These are phyloP conservation scores for Saraca asoca DNA, from an alignment of 331 rosid genomes.

Conservation along the genomic window DNA sequence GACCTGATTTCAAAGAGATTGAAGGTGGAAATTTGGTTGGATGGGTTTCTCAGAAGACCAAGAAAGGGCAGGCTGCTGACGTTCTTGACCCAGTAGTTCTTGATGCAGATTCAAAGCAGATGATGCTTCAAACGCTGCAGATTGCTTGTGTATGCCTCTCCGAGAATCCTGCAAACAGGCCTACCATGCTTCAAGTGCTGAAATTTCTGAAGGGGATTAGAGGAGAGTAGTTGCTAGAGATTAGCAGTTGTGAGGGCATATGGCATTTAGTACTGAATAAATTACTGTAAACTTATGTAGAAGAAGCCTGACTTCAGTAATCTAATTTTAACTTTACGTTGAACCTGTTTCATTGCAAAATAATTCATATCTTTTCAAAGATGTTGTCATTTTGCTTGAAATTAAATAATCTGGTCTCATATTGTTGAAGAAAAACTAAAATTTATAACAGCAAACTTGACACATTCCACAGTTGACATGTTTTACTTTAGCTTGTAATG, in stretches of 20 bases:
- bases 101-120: slow-evolving; percentile 70
- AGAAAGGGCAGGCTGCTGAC: slow-evolving; percentile 68
- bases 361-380: too few relatives aligned
- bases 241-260: neutral
- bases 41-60: slow-evolving; percentile 83
- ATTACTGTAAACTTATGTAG: slow-evolving; percentile 24
- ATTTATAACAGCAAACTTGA: too few relatives aligned
- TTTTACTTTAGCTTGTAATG: too few relatives aligned
- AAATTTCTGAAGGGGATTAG: slow-evolving; percentile 52
- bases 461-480: too few relatives aligned
- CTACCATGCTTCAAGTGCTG: slow-evolving; percentile 77
- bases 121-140: slow-evolving; percentile 79
- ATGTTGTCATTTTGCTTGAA: too few relatives aligned
- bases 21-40: slow-evolving; percentile 98
- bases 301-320: neutral
- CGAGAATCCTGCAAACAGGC: slow-evolving; percentile 84
- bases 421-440: too few relatives aligned
- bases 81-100: slow-evolving; percentile 79
- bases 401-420: too few relatives aligned
- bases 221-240: slow-evolving; percentile 29
- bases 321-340: neutral
- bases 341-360: neutral
- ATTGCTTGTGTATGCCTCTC: slow-evolving; percentile 82
- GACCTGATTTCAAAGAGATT: slow-evolving; percentile 83
- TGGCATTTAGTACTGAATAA: neutral